Evolutionary conservation across 202 grass and related monocot genomes (phyloP), one percentile per base, ranked within the genome.

Genomic region (Eragrostis tef): DNA sequence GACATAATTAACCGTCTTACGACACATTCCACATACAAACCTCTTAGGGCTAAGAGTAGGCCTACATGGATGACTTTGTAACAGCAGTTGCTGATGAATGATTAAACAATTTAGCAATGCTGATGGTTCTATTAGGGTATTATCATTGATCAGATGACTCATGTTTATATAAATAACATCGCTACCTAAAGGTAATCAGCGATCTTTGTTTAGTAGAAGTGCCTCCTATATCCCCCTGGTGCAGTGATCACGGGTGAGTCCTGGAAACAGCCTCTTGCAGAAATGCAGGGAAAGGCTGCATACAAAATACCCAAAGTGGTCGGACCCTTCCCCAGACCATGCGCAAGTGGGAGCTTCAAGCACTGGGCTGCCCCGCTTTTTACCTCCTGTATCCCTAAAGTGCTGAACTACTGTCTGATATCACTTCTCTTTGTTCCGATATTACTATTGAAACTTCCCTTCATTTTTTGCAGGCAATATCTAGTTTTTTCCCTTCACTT

Each of bases 401-500:
- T 56, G 20, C 49, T 19, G 11, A 72, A 56, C 10, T 15, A 27
- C 10, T 64, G 22, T 49, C 27, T 71, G 39, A 46, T 11, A 3
- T n/a, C 57, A 46, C 4, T 0, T 14, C 57, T 16, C 45, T 46
- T 58, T 1, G 21, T 80, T 59, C 43, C 68, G 29, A 58, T 75
- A 65, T 77, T 69, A 24, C 24, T 85, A 11, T 71, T 72, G 20
- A 45, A 64, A 11, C 27, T 72, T 71, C 16, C 34, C 34, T 39
- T 39, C 34, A 39, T 5, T 39, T 5, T 39, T 19, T 87, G 67
- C 84, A 98, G 96, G 92, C 87, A 58, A 90, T 95, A 81, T 86
- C 96, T 70, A 86, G 88, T 81, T 98, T 95, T 68, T 98, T 94
- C 79, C 96, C 92, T 62, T 86, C 85, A 64, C 87, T 95, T 85